phyloP scores from a whole-genome alignment of 345 rosid genomes.

The Cardamine occulta region DNA sequence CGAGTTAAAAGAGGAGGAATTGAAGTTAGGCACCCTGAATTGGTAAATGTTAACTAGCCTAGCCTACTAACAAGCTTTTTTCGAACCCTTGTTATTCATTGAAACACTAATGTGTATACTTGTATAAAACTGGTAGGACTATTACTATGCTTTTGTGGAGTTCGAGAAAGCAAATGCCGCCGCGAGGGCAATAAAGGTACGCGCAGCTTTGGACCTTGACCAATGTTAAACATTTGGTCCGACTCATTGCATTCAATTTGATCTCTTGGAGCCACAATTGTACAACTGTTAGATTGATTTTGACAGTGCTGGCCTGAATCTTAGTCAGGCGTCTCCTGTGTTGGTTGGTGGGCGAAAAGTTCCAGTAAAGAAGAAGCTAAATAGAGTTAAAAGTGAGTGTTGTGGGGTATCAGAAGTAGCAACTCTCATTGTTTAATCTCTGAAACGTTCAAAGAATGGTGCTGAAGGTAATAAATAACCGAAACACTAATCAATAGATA shows the following conservation, averaged over 20 bases:
- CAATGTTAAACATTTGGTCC: too few species aligned
- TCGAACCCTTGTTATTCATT: neutral
- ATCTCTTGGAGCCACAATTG: too few species aligned
- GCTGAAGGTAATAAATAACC: too few species aligned
- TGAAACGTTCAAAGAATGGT: neutral
- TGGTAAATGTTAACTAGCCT: constrained; percentile 39
- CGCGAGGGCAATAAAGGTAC: constrained; percentile 73
- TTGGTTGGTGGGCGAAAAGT: constrained; percentile 56
- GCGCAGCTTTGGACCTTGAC: neutral
- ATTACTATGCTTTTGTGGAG: constrained; percentile 74
- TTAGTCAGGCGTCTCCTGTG: constrained; percentile 73
- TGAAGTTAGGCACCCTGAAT: constrained; percentile 54
- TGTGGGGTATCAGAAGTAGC: too few species aligned
- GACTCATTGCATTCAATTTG: neutral
- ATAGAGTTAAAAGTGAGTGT: too few species aligned
- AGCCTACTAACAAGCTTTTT: neutral
- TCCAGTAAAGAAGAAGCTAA: constrained; percentile 52
- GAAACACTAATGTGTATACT: constrained; percentile 2
- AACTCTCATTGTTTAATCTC: neutral
- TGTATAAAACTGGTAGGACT: constrained; percentile 48
- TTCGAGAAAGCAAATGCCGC: constrained; percentile 70
- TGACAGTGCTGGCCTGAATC: too few species aligned
- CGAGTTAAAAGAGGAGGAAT: constrained; percentile 59
- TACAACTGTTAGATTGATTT: too few species aligned
- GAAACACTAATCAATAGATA: neutral